phyloP scores from a whole-genome alignment of 371 early-diverging fungal species.

The Catenaria anguillulae region DNA sequence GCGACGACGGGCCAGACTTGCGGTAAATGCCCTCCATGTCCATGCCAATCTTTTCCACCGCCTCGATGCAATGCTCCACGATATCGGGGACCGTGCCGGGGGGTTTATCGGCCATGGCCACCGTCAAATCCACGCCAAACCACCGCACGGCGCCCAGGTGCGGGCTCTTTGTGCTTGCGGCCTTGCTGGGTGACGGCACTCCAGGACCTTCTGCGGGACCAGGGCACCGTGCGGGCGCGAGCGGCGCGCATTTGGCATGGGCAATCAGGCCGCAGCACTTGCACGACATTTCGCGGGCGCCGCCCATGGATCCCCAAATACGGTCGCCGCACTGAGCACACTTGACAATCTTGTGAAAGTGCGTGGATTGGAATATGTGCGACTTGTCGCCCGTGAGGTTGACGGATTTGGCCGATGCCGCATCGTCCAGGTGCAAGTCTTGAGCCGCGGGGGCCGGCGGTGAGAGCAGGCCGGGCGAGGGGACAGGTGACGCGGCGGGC shows the following conservation, averaged over 20 bases:
- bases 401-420: not conserved
- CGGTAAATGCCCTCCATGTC: slow-evolving; percentile 85
- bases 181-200: too few species aligned
- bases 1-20: slow-evolving; percentile 75
- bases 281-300: slow-evolving; percentile 51
- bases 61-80: slow-evolving; percentile 55
- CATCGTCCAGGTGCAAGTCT: not conserved
- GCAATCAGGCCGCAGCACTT: slow-evolving; percentile 42
- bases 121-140: slow-evolving; percentile 41
- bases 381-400: slow-evolving; percentile 3
- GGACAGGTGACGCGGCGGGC: too few species aligned
- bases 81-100: slow-evolving; percentile 43
- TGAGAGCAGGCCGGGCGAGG: too few species aligned
- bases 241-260: slow-evolving; percentile 39
- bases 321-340: slow-evolving; percentile 75
- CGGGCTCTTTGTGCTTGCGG: not conserved
- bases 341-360: slow-evolving; percentile 48
- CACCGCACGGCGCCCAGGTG: slow-evolving; percentile 19
- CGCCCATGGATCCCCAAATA: slow-evolving; percentile 60
- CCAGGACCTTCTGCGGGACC: not conserved
- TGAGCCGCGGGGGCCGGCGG: too few species aligned
- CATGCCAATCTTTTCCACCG: slow-evolving; percentile 63
- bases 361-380: slow-evolving; percentile 44
- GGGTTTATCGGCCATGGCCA: slow-evolving; percentile 35
- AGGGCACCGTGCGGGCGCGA: slow-evolving; percentile 3